Percentiles rank a stretch among this genome's conserved stretches.
Conservation (phyloP, 352 stramenopile genomes). For the Blastocystis sp. region DNA sequence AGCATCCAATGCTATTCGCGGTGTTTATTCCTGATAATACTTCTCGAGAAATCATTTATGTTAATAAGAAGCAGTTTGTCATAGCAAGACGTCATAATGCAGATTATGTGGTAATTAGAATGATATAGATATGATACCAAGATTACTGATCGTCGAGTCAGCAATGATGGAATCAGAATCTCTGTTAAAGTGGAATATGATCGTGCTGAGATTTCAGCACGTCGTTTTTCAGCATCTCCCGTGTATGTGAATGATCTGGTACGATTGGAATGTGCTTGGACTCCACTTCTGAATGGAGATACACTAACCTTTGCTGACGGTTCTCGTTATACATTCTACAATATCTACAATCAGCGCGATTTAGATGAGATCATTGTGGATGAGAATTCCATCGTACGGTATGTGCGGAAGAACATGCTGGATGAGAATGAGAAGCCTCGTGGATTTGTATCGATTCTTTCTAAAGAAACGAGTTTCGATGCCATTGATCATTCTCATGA, state of each 20-base stretch:
- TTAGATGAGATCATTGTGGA: constrained; percentile 55
- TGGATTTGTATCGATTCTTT: background rate
- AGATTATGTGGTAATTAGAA: constrained; percentile 28
- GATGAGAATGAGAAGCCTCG: constrained; percentile 28
- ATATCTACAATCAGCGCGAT: constrained; percentile 51
- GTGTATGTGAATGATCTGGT: constrained; percentile 32
- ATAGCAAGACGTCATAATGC: constrained; percentile 41
- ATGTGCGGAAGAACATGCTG: constrained; percentile 39
- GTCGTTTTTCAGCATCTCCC: constrained; percentile 25
- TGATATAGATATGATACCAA: background rate
- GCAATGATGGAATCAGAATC: constrained; percentile 49
- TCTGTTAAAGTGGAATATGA: constrained; percentile 51
- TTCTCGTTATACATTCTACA: constrained; percentile 58
- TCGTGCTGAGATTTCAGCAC: constrained; percentile 48
- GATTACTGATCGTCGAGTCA: constrained; percentile 25
- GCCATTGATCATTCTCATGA: constrained; percentile 1
- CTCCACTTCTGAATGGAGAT: constrained; percentile 46
- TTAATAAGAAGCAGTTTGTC: constrained; percentile 43
- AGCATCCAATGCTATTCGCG: constrained; percentile 42
- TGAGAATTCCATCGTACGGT: constrained; percentile 1
- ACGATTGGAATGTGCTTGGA: constrained; percentile 34
- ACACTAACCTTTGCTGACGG: constrained; percentile 51
- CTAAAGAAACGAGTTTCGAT: constrained; percentile 12
- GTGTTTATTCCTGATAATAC: constrained; percentile 58
- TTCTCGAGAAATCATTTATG: constrained; percentile 46